phyloP scores from a whole-genome alignment of 345 rosid species.

The Rubroshorea leprosula region DNA sequence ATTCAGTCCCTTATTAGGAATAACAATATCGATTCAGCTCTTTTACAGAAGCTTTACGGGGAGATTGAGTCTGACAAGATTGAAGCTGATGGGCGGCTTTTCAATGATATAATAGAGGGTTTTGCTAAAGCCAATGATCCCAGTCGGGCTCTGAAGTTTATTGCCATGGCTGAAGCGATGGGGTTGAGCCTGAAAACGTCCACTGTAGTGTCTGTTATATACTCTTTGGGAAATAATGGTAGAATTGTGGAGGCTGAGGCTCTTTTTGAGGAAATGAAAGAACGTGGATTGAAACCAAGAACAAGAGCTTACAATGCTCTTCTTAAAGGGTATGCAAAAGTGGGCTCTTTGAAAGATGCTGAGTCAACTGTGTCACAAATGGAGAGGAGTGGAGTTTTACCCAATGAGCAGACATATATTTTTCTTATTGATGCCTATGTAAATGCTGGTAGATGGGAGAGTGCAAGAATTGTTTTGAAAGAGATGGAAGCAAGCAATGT shows the following conservation, averaged over 20 bases:
- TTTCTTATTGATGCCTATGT: conserved; percentile 81
- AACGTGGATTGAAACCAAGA: conserved; percentile 63
- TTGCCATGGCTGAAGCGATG: conserved; percentile 62
- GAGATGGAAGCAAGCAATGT: conserved; percentile 81
- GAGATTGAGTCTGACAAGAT: conserved; percentile 71
- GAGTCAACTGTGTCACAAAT: conserved; percentile 80
- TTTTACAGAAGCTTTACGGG: conserved; percentile 55
- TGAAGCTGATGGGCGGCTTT: conserved; percentile 72
- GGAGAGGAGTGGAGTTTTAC: conserved; percentile 79
- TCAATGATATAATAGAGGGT: conserved; percentile 72
- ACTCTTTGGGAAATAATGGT: conserved; percentile 55
- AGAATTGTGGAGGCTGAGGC: conserved; percentile 85
- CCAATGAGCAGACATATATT: conserved; percentile 84
- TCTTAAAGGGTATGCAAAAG: conserved; percentile 77
- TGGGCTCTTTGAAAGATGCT: conserved; percentile 65
- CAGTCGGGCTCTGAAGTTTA: conserved; percentile 52
- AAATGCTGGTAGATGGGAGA: conserved; percentile 93
- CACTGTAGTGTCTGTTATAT: conserved; percentile 57
- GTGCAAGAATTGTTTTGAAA: conserved; percentile 83
- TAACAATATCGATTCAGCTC: conserved; percentile 58
- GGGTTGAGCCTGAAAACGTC: conserved; percentile 63
- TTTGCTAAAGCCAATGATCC: conserved; percentile 84
- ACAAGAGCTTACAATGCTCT: conserved; percentile 82
- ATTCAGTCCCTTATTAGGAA: conserved; percentile 61
- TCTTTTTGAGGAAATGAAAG: conserved; percentile 85